Evolutionary conservation across 805 yeast species (phyloP).

Genomic region (Wickerhamiella parazyma): DNA sequence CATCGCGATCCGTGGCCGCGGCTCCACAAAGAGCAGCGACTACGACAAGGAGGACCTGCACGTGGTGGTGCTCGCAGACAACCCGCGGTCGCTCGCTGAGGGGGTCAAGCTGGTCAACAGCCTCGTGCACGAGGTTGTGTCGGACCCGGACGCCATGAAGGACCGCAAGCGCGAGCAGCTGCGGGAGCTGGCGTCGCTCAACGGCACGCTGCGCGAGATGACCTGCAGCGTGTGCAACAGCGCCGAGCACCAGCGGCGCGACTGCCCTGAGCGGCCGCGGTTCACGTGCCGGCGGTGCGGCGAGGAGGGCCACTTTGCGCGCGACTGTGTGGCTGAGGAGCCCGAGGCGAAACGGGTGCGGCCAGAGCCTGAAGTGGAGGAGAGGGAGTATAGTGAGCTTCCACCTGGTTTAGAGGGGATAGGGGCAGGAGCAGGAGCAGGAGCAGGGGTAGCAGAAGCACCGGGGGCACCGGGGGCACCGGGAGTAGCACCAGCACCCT

Average conservation of each 20-base stretch:
- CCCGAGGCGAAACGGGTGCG: slow-evolving; percentile 29
- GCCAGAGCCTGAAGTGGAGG: not conserved
- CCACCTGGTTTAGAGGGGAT: too few relatives aligned
- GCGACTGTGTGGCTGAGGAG: slow-evolving; percentile 49
- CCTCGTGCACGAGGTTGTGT: slow-evolving; percentile 59
- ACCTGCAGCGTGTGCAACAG: slow-evolving; percentile 55
- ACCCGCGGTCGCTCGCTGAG: not conserved
- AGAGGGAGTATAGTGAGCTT: not conserved
- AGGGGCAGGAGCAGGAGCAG: not conserved
- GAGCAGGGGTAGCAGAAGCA: not conserved
- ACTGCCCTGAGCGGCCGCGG: slow-evolving; percentile 36
- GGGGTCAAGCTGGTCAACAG: slow-evolving; percentile 54
- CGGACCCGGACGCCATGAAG: slow-evolving; percentile 86
- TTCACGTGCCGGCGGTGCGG: slow-evolving; percentile 71
- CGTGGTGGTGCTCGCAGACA: slow-evolving; percentile 71
- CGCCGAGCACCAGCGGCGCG: slow-evolving; percentile 48
- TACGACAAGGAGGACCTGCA: slow-evolving; percentile 60
- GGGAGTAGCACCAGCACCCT: slow-evolving; percentile 8
- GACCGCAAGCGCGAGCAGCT: slow-evolving; percentile 82
- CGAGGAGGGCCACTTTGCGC: slow-evolving; percentile 68
- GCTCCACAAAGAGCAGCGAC: slow-evolving; percentile 25
- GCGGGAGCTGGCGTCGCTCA: slow-evolving; percentile 80
- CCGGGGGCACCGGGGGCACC: slow-evolving; percentile 1
- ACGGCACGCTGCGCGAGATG: slow-evolving; percentile 86
- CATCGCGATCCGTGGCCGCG: slow-evolving; percentile 86